A percentile compares a stretch with the other conserved stretches of the same genome.
Evolutionary conservation across 148 eudicot species (phyloP).

Genomic region (Vaccinium corymbosum): DNA sequence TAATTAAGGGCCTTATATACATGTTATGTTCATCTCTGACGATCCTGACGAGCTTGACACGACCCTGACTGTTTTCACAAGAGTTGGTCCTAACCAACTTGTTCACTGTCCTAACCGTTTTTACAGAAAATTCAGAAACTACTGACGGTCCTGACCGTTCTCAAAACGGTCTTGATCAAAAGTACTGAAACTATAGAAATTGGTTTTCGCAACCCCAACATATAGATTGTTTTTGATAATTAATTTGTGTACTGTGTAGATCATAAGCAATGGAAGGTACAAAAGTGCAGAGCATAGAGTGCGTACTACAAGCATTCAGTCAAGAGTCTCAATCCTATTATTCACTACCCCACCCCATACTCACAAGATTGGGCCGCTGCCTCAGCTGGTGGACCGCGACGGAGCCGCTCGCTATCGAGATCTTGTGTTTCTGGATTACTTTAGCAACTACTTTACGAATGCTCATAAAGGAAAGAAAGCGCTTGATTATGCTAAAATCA

Average conservation of each 20-base stretch:
- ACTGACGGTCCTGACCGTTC: no score
- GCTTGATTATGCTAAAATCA: conserved; percentile 24
- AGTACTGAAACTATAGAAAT: no score
- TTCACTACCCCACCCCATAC: conserved; percentile 11
- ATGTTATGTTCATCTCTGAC: no score
- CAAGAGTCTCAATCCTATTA: conserved; percentile 31
- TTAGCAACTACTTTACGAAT: conserved; percentile 21
- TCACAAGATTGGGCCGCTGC: conserved; percentile 26
- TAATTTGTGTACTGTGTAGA: background rate
- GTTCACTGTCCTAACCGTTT: no score
- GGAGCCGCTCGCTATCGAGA: conserved; percentile 23
- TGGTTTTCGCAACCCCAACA: no score
- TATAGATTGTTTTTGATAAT: no score
- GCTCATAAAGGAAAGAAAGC: conserved; percentile 33
- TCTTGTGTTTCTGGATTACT: conserved; percentile 23
- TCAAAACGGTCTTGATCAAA: no score
- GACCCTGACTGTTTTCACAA: no score
- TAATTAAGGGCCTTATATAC: no score
- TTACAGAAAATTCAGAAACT: no score
- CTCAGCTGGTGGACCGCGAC: conserved; percentile 22
- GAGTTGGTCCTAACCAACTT: no score
- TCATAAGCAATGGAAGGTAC: conserved; percentile 28
- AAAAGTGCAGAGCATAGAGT: conserved; percentile 32
- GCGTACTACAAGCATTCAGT: conserved; percentile 24
- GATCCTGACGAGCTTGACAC: no score